phyloP scores from a whole-genome alignment of 805 yeast species.

The Wickerhamiella domercqiae region DNA sequence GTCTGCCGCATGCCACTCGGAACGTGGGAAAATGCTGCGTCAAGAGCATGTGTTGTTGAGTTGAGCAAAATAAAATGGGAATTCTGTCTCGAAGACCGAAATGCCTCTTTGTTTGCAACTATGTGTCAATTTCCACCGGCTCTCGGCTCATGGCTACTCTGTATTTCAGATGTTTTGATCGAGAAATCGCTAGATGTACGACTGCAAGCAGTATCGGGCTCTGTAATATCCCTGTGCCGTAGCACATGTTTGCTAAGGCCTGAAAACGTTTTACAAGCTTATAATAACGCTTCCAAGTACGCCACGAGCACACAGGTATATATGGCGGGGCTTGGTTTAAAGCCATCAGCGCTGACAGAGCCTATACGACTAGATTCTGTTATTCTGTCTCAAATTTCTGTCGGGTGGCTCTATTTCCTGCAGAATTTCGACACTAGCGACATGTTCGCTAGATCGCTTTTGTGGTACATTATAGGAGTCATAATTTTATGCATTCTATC shows the following conservation, averaged over 20 bases:
- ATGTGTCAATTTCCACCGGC: constrained; percentile 11
- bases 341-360: neutral
- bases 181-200: neutral
- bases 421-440: neutral
- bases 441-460: neutral
- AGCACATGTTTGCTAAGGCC: neutral
- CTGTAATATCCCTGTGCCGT: too few relatives aligned
- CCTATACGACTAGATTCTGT: neutral
- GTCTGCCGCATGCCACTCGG: too few relatives aligned
- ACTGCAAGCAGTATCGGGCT: too few relatives aligned
- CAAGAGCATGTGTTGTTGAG: neutral
- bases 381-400: neutral
- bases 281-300: neutral
- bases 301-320: neutral
- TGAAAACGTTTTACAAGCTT: neutral
- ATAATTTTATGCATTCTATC: neutral
- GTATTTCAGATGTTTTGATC: constrained; percentile 5
- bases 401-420: neutral
- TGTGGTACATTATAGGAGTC: neutral
- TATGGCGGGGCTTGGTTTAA: too few relatives aligned
- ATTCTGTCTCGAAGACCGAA: neutral
- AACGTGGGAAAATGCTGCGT: neutral
- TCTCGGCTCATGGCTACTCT: constrained; percentile 11
- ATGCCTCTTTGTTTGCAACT: neutral
- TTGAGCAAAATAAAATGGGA: neutral